A percentile compares a stretch with the other conserved stretches of the same genome.
These are phyloP conservation scores for Cudoniella acicularis DNA, from an alignment of 495 filamentous ascomycete species.

Conservation along the genomic window DNA sequence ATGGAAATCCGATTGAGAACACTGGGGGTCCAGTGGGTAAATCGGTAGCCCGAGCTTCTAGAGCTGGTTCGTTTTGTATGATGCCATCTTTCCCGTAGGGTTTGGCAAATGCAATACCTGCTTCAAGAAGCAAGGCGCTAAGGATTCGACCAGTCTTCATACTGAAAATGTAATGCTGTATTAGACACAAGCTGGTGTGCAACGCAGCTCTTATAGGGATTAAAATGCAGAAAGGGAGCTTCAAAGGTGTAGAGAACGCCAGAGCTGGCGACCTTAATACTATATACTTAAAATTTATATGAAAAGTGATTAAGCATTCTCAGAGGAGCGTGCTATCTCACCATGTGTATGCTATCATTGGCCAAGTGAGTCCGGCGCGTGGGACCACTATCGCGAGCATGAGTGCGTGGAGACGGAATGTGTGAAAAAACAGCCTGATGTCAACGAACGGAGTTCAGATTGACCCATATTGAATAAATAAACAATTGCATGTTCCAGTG, in stretches of 20 bases:
- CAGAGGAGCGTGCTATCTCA: not conserved
- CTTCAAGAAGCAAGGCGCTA: not conserved
- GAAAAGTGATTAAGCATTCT: not conserved
- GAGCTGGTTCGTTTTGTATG: not conserved
- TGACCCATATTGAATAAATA: slow-evolving; percentile 4
- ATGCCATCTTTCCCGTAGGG: not conserved
- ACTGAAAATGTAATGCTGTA: not conserved
- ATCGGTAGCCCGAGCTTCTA: not conserved
- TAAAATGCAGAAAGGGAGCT: not conserved
- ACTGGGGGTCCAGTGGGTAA: not conserved
- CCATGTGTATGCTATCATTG: not conserved
- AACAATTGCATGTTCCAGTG: not conserved
- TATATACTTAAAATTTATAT: not conserved
- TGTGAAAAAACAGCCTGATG: slow-evolving; percentile 1
- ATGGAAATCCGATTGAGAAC: too few species aligned
- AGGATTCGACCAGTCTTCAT: not conserved
- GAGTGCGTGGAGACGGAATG: not conserved
- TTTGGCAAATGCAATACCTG: not conserved
- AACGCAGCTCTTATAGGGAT: not conserved
- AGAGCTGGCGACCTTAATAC: not conserved
- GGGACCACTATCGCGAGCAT: not conserved
- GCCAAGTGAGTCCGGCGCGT: not conserved
- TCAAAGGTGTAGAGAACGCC: not conserved
- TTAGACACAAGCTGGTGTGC: not conserved
- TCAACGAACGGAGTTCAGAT: not conserved